Conservation (phyloP, 192 early-diverging fungal genomes). For the Backusella morwellensis region DNA sequence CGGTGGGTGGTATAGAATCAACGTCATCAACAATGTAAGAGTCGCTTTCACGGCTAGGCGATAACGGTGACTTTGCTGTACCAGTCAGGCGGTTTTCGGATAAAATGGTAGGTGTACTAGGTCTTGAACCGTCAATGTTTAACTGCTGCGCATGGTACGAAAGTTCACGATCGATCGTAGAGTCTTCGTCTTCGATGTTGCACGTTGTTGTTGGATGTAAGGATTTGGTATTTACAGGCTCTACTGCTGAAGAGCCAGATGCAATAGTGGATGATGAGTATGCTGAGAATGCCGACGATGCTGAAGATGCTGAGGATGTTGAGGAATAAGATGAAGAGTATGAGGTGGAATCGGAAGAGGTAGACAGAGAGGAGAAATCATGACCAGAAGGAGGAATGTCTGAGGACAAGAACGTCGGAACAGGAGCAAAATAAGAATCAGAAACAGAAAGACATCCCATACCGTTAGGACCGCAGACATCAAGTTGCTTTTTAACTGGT, state of each 20-base stretch:
- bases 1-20: neutral
- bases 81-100: neutral
- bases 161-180: slow-evolving; percentile 32
- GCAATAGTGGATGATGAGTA: neutral
- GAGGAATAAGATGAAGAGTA: neutral
- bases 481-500: neutral
- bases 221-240: neutral
- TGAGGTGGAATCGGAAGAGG: neutral
- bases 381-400: neutral
- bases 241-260: neutral
- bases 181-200: slow-evolving; percentile 25
- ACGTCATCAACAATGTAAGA: neutral
- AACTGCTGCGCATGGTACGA: slow-evolving; percentile 28
- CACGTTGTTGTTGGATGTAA: neutral
- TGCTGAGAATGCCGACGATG: neutral
- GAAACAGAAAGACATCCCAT: slow-evolving; percentile 15
- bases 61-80: neutral
- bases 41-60: neutral
- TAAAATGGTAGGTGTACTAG: neutral
- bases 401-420: neutral
- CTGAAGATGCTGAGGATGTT: neutral
- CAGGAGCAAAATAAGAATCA: neutral
- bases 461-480: slow-evolving; percentile 23
- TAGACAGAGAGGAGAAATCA: neutral
- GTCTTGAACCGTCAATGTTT: slow-evolving; percentile 23